phyloP scores from a whole-genome alignment of 108 stramenopile genomes.

The Skeletonema marinoi region DNA sequence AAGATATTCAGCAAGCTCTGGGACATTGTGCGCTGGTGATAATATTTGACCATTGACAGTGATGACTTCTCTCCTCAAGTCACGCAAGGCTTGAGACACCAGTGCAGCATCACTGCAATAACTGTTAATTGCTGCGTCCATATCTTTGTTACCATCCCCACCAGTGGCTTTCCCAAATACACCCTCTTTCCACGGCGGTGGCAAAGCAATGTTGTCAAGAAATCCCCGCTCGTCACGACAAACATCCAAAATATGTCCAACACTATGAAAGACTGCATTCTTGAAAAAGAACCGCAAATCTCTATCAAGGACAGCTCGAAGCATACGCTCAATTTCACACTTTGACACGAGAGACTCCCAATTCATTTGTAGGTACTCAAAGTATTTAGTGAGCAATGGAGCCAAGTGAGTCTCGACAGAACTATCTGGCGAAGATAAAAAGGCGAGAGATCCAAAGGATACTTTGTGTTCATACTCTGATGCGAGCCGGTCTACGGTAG shows the following conservation, averaged over 20 bases:
- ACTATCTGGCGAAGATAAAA: slow-evolving; percentile 79
- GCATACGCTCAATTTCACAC: slow-evolving; percentile 80
- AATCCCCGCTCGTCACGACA: slow-evolving; percentile 64
- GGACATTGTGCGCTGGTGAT: slow-evolving; percentile 74
- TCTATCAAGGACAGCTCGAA: slow-evolving; percentile 55
- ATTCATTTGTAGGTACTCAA: slow-evolving; percentile 67
- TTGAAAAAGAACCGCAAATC: slow-evolving; percentile 73
- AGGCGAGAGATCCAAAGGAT: slow-evolving; percentile 86
- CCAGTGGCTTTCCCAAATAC: slow-evolving; percentile 24
- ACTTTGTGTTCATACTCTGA: slow-evolving; percentile 81
- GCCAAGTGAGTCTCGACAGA: slow-evolving; percentile 70
- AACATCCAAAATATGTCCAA: slow-evolving; percentile 84
- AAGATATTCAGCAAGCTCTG: slow-evolving; percentile 64
- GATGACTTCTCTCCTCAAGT: slow-evolving; percentile 83
- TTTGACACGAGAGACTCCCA: slow-evolving; percentile 55
- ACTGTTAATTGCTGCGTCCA: slow-evolving; percentile 31
- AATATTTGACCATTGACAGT: slow-evolving; percentile 85
- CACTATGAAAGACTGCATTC: slow-evolving; percentile 73
- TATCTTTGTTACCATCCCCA: slow-evolving; percentile 22
- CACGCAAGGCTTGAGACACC: slow-evolving; percentile 77
- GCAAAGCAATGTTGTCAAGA: slow-evolving; percentile 74
- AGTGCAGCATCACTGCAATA: slow-evolving; percentile 50
- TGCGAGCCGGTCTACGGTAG: slow-evolving; percentile 64
- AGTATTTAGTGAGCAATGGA: slow-evolving; percentile 67
- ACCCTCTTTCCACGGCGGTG: slow-evolving; percentile 56